Base-by-base conservation (phyloP, 2,329 filamentous ascomycete species). In the Aspergillus uvarum region DNA sequence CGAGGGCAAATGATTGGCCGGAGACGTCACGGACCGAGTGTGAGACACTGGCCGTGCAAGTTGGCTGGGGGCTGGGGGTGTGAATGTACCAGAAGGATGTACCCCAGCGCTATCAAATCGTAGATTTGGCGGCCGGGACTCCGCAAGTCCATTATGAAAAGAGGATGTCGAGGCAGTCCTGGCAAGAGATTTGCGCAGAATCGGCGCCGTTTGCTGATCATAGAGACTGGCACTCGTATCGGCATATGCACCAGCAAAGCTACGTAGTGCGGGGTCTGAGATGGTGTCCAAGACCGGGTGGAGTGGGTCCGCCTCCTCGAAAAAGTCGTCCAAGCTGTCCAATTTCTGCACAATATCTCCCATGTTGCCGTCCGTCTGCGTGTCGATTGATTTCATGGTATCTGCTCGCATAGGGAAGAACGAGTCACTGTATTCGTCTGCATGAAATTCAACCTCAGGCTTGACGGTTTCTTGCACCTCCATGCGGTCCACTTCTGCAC, bases 301-400 rank as follows among this genome's bases (percentile, higher is more conserved):
- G 54, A 84, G 85, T 31, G 81, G 78, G 2, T 86, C 84, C 0
- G 73, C 72, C 64, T 91, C 89, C 64, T 92, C 89, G 65, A 93
- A 93, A 76, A 93, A 92, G 70, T 92, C 90, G 68, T 93, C 90
- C 2, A 93, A 77, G 63, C 89, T 92, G 68, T 92, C 89, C 3
- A 93, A 79, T 71, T 90, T 92, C 62, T 87, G 83, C 12, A 96
- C 89, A 7, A 98, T 82, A 67, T 98, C 94, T 42, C 89, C 90
- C 70, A 92, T 89, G 59, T 91, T 89, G 48, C 83, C 85, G 59
- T 84, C 83, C 19, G 74, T 73, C 55, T 76, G 74, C 3, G 76
- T 79, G 42, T 95, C 92, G 68, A 97, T 91, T 0, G 93, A 96
- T 73, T 96, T 86, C 90, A 97, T 96, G 0, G 93, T 97, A 56